phyloP scores from a whole-genome alignment of 2,329 filamentous ascomycete species.

The Chrysoporthe puriensis region DNA sequence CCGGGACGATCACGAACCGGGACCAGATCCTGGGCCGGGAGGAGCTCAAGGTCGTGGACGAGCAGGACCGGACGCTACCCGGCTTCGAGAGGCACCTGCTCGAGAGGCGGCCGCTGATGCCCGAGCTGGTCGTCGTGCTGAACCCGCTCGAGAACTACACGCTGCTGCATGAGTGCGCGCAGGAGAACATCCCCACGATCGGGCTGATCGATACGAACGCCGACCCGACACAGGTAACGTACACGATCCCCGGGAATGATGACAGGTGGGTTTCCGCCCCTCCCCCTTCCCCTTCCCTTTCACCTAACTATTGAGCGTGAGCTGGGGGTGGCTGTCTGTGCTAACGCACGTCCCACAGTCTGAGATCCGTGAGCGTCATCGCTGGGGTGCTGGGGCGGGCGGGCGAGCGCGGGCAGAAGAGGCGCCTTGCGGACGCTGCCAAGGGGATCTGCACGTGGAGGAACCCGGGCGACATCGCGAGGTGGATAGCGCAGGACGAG shows the following conservation, averaged over 20 bases:
- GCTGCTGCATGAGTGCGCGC: conserved; percentile 85
- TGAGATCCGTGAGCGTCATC: conserved; percentile 80
- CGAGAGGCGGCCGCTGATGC: conserved; percentile 70
- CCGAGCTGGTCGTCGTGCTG: conserved; percentile 88
- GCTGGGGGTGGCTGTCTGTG: neutral
- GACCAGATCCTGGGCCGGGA: conserved; percentile 81
- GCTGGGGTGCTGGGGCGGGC: conserved; percentile 84
- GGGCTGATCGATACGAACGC: conserved; percentile 93
- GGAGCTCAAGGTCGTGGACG: conserved; percentile 75
- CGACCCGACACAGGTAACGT: conserved; percentile 92
- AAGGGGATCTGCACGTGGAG: conserved; percentile 67
- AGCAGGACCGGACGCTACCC: conserved; percentile 62
- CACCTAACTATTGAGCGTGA: neutral
- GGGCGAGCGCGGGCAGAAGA: conserved; percentile 74
- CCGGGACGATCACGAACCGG: conserved; percentile 89
- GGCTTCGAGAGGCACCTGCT: conserved; percentile 70
- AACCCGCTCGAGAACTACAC: conserved; percentile 94
- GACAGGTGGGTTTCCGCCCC: conserved; percentile 68
- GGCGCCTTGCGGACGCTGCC: conserved; percentile 65
- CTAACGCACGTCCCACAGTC: conserved; percentile 53
- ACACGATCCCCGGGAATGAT: conserved; percentile 95
- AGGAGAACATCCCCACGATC: conserved; percentile 89
- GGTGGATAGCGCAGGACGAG: neutral
- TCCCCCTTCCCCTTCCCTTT: neutral
- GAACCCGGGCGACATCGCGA: conserved; percentile 47